Evolutionary conservation across 768 basidiomycete genomes (phyloP).

Genomic region (Boletus rubescentipes): DNA sequence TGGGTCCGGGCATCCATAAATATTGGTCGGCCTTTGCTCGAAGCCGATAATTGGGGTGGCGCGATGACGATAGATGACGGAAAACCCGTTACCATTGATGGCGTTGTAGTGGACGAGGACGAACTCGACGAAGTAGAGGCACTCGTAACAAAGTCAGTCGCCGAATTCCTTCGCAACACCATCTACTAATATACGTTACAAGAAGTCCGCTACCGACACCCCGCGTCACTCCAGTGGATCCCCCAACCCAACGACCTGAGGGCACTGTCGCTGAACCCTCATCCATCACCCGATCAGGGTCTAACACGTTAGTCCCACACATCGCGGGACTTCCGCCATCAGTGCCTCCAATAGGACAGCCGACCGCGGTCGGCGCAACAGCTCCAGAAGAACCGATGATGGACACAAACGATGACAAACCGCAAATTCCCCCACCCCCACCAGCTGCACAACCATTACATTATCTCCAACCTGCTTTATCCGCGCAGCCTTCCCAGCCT

Average conservation of each 20-base stretch:
- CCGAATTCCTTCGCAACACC: constrained; percentile 8
- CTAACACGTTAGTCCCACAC: neutral
- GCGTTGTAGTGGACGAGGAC: constrained; percentile 35
- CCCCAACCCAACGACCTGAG: constrained; percentile 12
- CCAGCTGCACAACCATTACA: constrained; percentile 9
- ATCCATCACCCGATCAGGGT: neutral
- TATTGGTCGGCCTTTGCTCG: constrained; percentile 44
- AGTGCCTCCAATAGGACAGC: neutral
- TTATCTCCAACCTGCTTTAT: constrained; percentile 12
- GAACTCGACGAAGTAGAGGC: constrained; percentile 39
- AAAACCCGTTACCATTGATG: constrained; percentile 33
- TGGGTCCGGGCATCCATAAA: constrained; percentile 54
- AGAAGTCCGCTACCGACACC: constrained; percentile 66
- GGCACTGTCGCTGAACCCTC: constrained; percentile 2
- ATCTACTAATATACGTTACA: constrained; percentile 26
- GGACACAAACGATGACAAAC: neutral
- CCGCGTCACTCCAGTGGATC: constrained; percentile 50
- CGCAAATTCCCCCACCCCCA: constrained; percentile 3
- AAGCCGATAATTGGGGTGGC: constrained; percentile 54
- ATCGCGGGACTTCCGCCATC: neutral
- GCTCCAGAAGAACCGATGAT: constrained; percentile 3
- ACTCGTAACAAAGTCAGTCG: constrained; percentile 45
- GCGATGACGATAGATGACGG: constrained; percentile 34
- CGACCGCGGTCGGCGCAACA: neutral
- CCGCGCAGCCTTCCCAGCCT: constrained; percentile 17